A percentile compares a stretch with the other conserved stretches of the same genome.
Evolutionary conservation across 805 yeast species (phyloP).

Genomic region (Pichia heedii): DNA sequence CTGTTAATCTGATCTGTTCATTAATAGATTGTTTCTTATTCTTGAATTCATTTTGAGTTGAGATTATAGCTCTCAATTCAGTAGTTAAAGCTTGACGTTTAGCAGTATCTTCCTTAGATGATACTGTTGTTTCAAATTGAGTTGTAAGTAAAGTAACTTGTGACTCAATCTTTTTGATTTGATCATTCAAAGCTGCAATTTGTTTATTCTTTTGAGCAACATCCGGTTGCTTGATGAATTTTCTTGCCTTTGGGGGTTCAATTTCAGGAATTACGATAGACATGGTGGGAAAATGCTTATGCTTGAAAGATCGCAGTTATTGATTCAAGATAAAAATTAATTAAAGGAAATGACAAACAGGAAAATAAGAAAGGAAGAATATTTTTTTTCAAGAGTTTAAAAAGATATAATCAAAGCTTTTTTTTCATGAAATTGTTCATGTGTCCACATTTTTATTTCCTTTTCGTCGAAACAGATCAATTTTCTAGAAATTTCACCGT

Average conservation of each 20-base stretch:
- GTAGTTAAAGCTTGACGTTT: slow-evolving; percentile 40
- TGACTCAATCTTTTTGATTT: slow-evolving; percentile 54
- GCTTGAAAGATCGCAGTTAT: background rate
- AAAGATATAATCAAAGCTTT: too few species aligned
- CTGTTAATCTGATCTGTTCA: slow-evolving; percentile 65
- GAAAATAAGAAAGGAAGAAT: background rate
- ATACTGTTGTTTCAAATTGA: slow-evolving; percentile 45
- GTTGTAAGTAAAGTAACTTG: slow-evolving; percentile 43
- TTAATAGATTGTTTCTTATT: slow-evolving; percentile 28
- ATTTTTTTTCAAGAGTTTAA: too few species aligned
- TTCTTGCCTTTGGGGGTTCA: slow-evolving; percentile 29
- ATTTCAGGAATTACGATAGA: slow-evolving; percentile 13
- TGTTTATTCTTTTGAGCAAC: slow-evolving; percentile 51
- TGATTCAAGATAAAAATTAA: too few species aligned
- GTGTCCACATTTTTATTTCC: background rate
- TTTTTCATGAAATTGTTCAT: too few species aligned
- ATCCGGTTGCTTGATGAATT: slow-evolving; percentile 69
- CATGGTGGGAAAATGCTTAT: background rate
- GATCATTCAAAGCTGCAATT: slow-evolving; percentile 44
- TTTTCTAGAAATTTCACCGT: background rate
- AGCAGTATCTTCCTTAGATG: slow-evolving; percentile 44
- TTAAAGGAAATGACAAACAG: background rate
- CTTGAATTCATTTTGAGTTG: slow-evolving; percentile 29
- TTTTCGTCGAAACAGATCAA: background rate
- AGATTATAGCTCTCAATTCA: slow-evolving; percentile 35